Percentiles rank a stretch among this genome's conserved stretches.
Evolutionary conservation across 768 basidiomycete species (phyloP).

Genomic region (Daedaleopsis nitida): DNA sequence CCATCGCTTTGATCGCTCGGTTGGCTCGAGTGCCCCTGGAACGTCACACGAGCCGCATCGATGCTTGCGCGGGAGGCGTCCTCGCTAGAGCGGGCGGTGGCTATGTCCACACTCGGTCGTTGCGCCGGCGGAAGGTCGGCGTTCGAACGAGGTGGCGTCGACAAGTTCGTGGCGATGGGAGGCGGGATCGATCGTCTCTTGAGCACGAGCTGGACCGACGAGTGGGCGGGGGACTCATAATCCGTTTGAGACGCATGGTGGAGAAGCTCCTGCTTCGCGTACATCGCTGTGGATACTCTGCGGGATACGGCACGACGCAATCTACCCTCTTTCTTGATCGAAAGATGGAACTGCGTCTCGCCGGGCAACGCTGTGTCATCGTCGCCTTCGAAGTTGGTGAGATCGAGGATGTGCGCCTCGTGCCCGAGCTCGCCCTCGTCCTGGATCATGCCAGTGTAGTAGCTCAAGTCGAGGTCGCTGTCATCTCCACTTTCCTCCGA

Average conservation of each 20-base stretch:
- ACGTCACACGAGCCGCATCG: too few species aligned
- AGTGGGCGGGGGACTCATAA: slow-evolving; percentile 2
- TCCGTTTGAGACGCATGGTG: slow-evolving; percentile 11
- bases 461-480: slow-evolving; percentile 44
- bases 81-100: not conserved
- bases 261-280: slow-evolving; percentile 17
- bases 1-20: not conserved
- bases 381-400: slow-evolving; percentile 82
- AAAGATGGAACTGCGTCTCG: slow-evolving; percentile 53
- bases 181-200: slow-evolving; percentile 3
- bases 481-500: slow-evolving; percentile 38
- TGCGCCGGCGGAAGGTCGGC: not conserved
- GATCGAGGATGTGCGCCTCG: slow-evolving; percentile 57
- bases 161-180: slow-evolving; percentile 5
- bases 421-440: slow-evolving; percentile 41
- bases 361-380: slow-evolving; percentile 58
- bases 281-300: slow-evolving; percentile 23
- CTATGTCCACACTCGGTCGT: slow-evolving; percentile 3
- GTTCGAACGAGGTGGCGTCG: not conserved
- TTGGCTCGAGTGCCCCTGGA: not conserved
- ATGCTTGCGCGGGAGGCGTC: not conserved
- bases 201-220: not conserved
- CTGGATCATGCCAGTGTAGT: slow-evolving; percentile 41
- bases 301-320: slow-evolving; percentile 52
- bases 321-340: slow-evolving; percentile 62